Base-by-base conservation (phyloP, 2,329 filamentous ascomycete genomes). In the Drechslerella dactyloides region DNA sequence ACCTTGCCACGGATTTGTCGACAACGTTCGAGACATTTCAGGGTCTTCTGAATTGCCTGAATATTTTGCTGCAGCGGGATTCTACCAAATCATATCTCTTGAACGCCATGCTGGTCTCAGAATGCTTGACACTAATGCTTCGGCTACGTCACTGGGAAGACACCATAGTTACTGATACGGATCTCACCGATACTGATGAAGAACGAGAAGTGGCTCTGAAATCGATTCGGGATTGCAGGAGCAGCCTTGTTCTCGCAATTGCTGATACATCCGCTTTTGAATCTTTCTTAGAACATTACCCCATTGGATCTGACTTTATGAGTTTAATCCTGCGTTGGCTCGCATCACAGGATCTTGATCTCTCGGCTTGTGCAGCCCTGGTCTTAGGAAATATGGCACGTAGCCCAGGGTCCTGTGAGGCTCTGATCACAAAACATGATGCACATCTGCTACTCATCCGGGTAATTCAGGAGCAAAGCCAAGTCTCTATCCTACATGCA, bases 321-420 rank as follows among this genome's bases (percentile, higher is more conserved):
- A 73, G 78, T 17, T 79, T 75, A 0, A 68, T 83, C 30, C 77
- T 79, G 51, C 76, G 77, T 6, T 83, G 81, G 81, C 77, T 62
- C 6, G 69, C 74, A 11, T 76, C 77, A 21, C 62, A 75, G 1
- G 78, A 82, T 52, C 79, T 81, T n/a, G 80, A 82, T 52, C 78
- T 83, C 27, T 79, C 81, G 44, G 79, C 82, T 52, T 82, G 81
- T 58, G 79, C 81, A 17, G 82, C 81, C 69, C 76, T 83, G 46
- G 80, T 83, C 73, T 78, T 83, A 13, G 82, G 82, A 6, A 83
- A 83, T 65, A 65, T 82, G 37, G 81, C 81, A 30, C 79, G 81
- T 35, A 81, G 80, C 7, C 80, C 82, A 58, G 78, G 78, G 40
- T 77, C 81, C 27, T 83, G 82, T 57, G 73, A 77, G 59, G 74